Conservation (phyloP, 2,329 filamentous ascomycete species). For the Trichoderma sp. region DNA sequence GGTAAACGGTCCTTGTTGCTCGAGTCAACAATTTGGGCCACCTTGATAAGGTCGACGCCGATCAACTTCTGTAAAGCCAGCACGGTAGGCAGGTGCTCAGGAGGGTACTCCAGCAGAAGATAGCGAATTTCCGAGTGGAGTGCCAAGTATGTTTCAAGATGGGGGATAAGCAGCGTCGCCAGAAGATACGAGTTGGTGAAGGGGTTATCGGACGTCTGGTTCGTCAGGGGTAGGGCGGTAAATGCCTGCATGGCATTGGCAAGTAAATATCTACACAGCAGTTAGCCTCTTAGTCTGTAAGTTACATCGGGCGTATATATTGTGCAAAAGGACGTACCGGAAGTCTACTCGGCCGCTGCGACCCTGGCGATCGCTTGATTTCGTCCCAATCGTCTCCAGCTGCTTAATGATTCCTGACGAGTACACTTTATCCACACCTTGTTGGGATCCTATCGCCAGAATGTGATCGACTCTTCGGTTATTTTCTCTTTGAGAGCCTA, state of each 20-base stretch:
- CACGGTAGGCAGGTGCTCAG: slow-evolving; percentile 54
- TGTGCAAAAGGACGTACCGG: slow-evolving; percentile 42
- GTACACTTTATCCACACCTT: slow-evolving; percentile 50
- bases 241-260: slow-evolving; percentile 59
- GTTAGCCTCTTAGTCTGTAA: not conserved
- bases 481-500: slow-evolving; percentile 29
- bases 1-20: slow-evolving; percentile 36
- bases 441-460: slow-evolving; percentile 57
- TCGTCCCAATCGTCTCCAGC: slow-evolving; percentile 54
- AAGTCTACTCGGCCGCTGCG: slow-evolving; percentile 58
- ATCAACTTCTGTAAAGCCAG: slow-evolving; percentile 56
- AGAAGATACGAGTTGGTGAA: slow-evolving; percentile 53
- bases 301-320: not conserved
- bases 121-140: slow-evolving; percentile 52
- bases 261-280: slow-evolving; percentile 51
- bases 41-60: slow-evolving; percentile 54
- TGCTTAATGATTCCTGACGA: slow-evolving; percentile 47
- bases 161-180: slow-evolving; percentile 56
- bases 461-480: slow-evolving; percentile 53
- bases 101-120: slow-evolving; percentile 57
- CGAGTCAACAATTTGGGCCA: slow-evolving; percentile 54
- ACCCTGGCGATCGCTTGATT: slow-evolving; percentile 43
- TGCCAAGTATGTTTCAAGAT: slow-evolving; percentile 58
- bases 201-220: slow-evolving; percentile 52
- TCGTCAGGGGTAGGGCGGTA: slow-evolving; percentile 48